phyloP scores from a whole-genome alignment of 768 basidiomycete species.

The Piloderma croceum region DNA sequence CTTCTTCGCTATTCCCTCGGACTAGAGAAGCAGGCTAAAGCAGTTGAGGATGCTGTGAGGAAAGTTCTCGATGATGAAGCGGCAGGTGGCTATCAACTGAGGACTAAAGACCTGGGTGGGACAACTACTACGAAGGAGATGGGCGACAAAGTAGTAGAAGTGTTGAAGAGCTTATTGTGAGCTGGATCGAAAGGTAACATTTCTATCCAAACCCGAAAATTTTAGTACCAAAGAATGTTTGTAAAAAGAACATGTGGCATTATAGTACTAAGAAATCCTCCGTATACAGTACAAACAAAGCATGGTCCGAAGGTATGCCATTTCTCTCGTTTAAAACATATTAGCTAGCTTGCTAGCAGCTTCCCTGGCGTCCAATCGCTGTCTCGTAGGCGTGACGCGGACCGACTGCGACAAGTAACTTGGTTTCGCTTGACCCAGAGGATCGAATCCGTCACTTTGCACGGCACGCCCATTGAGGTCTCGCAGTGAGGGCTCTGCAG shows the following conservation, averaged over 20 bases:
- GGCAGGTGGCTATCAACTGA: conserved; percentile 67
- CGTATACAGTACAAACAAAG: neutral
- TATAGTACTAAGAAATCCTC: no score
- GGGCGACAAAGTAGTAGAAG: conserved; percentile 78
- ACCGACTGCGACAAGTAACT: conserved; percentile 68
- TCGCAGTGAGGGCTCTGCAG: conserved; percentile 6
- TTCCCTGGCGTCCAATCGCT: conserved; percentile 76
- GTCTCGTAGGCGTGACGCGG: conserved; percentile 63
- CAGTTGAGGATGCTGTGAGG: conserved; percentile 86
- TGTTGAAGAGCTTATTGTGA: conserved; percentile 54
- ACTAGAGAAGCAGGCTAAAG: conserved; percentile 74
- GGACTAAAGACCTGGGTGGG: conserved; percentile 88
- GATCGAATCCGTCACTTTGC: conserved; percentile 44
- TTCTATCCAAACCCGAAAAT: no score
- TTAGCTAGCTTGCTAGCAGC: conserved; percentile 89
- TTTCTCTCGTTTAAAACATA: conserved; percentile 53
- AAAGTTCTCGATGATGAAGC: conserved; percentile 74
- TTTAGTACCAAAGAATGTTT: no score
- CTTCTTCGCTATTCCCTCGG: conserved; percentile 93
- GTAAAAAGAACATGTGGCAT: no score
- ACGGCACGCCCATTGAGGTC: conserved; percentile 9
- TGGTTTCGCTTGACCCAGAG: conserved; percentile 57
- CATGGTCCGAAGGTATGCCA: neutral
- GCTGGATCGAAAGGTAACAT: no score
- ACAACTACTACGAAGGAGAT: conserved; percentile 67